Conservation (phyloP, 306 rosid species). For the Purshia tridentata region DNA sequence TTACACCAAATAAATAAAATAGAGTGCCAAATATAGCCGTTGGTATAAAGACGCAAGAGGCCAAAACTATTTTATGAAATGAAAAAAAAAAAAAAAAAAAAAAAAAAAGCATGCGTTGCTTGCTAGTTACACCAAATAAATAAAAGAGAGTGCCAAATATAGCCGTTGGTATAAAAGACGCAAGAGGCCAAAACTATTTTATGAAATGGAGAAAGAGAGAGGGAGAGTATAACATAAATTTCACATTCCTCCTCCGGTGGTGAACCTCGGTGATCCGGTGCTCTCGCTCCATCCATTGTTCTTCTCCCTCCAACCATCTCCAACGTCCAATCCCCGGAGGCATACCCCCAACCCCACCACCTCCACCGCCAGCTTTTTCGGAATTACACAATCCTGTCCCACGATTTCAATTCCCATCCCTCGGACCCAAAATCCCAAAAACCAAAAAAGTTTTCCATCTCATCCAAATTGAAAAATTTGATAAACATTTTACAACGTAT, state of each 20-base stretch:
- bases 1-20: too few species aligned
- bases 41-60: neutral
- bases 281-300: conserved; percentile 27
- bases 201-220: neutral
- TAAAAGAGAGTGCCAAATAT: conserved; percentile 10
- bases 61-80: neutral
- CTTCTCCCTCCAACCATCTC: neutral
- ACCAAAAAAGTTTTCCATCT: neutral
- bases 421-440: neutral
- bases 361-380: neutral
- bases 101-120: too few species aligned
- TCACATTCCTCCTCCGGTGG: conserved; percentile 33
- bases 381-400: neutral
- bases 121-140: too few species aligned
- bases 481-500: neutral
- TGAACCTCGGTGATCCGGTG: conserved; percentile 47
- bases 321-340: conserved; percentile 15
- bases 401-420: neutral
- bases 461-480: neutral
- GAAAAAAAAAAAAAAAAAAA: too few species aligned
- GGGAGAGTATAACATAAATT: neutral
- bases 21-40: conserved; percentile 16
- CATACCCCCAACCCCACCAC: neutral
- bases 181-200: neutral
- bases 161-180: neutral